phyloP scores from a whole-genome alignment of 2,329 filamentous ascomycete genomes.

The Neofusicoccum ribis region DNA sequence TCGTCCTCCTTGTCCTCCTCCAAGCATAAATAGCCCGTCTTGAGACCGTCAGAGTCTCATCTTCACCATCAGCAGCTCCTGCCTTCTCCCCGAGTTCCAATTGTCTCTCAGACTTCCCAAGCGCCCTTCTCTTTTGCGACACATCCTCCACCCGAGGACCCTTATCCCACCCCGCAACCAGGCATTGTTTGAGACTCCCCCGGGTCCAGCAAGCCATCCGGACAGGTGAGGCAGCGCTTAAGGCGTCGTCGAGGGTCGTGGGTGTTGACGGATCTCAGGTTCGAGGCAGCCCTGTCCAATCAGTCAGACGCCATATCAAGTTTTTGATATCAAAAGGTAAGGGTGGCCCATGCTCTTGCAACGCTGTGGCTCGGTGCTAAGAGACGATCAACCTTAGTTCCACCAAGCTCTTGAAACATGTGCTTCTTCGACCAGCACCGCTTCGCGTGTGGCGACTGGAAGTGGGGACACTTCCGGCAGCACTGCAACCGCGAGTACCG shows the following conservation, averaged over 20 bases:
- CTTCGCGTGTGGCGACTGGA: conserved; percentile 86
- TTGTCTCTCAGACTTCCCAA: conserved; percentile 9
- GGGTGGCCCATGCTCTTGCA: conserved; percentile 20
- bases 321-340: conserved; percentile 18
- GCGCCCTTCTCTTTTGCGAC: conserved; percentile 16
- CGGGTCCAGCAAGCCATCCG: conserved; percentile 4
- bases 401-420: conserved; percentile 55
- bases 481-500: conserved; percentile 95
- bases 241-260: conserved; percentile 1
- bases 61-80: conserved; percentile 17
- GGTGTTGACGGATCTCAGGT: conserved; percentile 7
- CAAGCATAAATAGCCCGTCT: conserved; percentile 44
- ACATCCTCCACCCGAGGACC: background rate
- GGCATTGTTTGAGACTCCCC: background rate
- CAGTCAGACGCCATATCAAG: conserved; percentile 18
- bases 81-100: conserved; percentile 10
- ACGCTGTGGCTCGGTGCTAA: conserved; percentile 4
- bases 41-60: conserved; percentile 19
- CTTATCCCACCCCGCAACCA: background rate
- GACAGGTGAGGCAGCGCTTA: conserved; percentile 11
- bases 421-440: conserved; percentile 93
- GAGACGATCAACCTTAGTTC: conserved; percentile 9
- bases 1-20: conserved; percentile 26
- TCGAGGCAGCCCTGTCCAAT: conserved; percentile 18
- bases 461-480: conserved; percentile 89